Percentiles rank a stretch among this genome's conserved stretches.
Evolutionary conservation across 1,284 basidiomycete genomes (phyloP).

Genomic region (Tausonia pullulans): DNA sequence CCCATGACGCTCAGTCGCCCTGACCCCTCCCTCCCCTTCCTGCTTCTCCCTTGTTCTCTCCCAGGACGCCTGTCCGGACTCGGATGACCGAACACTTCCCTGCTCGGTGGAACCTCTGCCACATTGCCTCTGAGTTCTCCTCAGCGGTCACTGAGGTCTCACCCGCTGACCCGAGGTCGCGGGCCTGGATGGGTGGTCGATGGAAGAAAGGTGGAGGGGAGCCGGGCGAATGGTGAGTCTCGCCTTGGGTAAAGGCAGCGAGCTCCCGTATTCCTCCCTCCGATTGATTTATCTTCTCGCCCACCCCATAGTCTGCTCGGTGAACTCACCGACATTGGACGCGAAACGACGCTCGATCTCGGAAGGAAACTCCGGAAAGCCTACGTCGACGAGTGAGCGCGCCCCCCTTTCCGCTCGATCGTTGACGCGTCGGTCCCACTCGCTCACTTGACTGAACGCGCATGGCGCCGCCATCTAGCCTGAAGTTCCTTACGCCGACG

Average conservation of each 20-base stretch:
- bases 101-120: constrained; percentile 58
- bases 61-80: constrained; percentile 57
- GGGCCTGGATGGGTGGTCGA: constrained; percentile 44
- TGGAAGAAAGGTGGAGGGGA: constrained; percentile 39
- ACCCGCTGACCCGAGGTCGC: constrained; percentile 3
- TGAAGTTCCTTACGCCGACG: constrained; percentile 51
- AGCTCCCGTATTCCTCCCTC: neutral
- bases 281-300: neutral
- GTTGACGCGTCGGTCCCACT: neutral
- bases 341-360: constrained; percentile 56
- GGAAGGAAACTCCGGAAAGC: constrained; percentile 51
- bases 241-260: neutral
- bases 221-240: constrained; percentile 42
- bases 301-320: constrained; percentile 49
- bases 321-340: constrained; percentile 65
- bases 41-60: constrained; percentile 38
- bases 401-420: neutral
- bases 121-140: constrained; percentile 45
- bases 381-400: constrained; percentile 55
- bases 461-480: constrained; percentile 34
- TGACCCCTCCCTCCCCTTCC: neutral
- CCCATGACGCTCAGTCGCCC: neutral
- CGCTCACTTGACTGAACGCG: neutral
- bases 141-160: constrained; percentile 39
- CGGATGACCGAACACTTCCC: constrained; percentile 56